phyloP scores from a whole-genome alignment of 2,329 filamentous ascomycete genomes.

The Penicillium rolfsii region DNA sequence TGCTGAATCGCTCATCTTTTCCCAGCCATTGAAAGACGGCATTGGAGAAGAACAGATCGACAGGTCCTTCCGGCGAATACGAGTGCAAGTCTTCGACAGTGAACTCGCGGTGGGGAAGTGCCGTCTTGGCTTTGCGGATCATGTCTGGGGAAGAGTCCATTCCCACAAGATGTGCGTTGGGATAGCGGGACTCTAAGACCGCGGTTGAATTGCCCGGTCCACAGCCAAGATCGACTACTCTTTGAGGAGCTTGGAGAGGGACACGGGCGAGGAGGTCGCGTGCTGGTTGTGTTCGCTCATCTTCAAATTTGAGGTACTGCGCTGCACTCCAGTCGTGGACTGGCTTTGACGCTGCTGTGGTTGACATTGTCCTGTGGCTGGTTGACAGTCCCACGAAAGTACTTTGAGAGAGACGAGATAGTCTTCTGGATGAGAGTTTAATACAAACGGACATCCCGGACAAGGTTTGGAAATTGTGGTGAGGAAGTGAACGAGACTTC shows the following conservation, averaged over 20 bases:
- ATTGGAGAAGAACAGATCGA: conserved; percentile 59
- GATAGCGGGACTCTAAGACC: conserved; percentile 54
- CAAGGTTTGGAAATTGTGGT: background rate
- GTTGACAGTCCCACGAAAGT: conserved; percentile 7
- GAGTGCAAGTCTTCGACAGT: conserved; percentile 50
- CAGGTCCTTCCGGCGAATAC: conserved; percentile 40
- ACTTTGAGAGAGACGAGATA: conserved; percentile 13
- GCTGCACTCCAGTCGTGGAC: conserved; percentile 57
- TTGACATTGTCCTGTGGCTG: conserved; percentile 13
- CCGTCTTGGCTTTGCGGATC: conserved; percentile 53
- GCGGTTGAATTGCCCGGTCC: conserved; percentile 63
- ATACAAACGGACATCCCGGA: conserved; percentile 12
- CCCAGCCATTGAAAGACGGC: conserved; percentile 64
- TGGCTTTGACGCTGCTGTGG: conserved; percentile 6
- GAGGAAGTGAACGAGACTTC: background rate
- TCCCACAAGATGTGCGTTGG: conserved; percentile 52
- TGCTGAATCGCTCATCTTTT: conserved; percentile 46
- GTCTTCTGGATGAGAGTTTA: conserved; percentile 6
- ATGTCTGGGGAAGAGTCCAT: conserved; percentile 62
- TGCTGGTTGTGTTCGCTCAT: conserved; percentile 57
- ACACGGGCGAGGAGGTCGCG: conserved; percentile 58
- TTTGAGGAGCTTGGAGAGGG: conserved; percentile 44
- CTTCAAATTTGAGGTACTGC: conserved; percentile 61
- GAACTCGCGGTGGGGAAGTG: conserved; percentile 52
- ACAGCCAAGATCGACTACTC: conserved; percentile 62